These are phyloP conservation scores for Periconia sp. DNA, from an alignment of 2,329 filamentous ascomycete genomes.

Conservation along the genomic window DNA sequence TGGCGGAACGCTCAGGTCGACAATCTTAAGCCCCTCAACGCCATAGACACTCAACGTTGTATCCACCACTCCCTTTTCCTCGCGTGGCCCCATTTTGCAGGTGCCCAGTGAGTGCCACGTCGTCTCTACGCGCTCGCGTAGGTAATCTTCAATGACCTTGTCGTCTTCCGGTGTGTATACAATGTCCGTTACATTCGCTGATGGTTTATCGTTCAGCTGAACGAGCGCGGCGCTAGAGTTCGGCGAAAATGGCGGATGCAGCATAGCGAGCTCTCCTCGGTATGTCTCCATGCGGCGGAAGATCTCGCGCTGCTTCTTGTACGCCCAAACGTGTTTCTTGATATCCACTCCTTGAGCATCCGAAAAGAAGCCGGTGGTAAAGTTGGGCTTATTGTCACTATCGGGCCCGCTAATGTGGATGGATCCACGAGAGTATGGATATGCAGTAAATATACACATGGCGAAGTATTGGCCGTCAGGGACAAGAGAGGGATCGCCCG, in stretches of 20 bases:
- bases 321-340: conserved; percentile 65
- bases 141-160: conserved; percentile 51
- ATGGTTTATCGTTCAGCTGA: conserved; percentile 35
- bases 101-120: conserved; percentile 47
- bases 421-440: conserved; percentile 66
- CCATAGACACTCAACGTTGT: conserved; percentile 24
- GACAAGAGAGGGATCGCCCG: conserved; percentile 34
- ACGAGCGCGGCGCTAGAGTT: conserved; percentile 53
- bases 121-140: conserved; percentile 48
- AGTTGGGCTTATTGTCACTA: conserved; percentile 54
- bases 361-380: conserved; percentile 64
- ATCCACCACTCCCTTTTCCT: conserved; percentile 31
- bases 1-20: conserved; percentile 29
- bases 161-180: conserved; percentile 58
- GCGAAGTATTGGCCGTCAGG: conserved; percentile 59
- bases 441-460: conserved; percentile 60
- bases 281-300: conserved; percentile 62
- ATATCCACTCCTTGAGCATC: conserved; percentile 64
- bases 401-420: conserved; percentile 63
- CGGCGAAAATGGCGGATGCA: conserved; percentile 47
- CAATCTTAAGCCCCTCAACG: conserved; percentile 25
- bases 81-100: conserved; percentile 31
- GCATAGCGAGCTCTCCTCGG: conserved; percentile 47
- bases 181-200: conserved; percentile 46
- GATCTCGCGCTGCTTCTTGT: conserved; percentile 70